phyloP scores from a whole-genome alignment of 352 stramenopile species.

The Phytophthora foliorum region DNA sequence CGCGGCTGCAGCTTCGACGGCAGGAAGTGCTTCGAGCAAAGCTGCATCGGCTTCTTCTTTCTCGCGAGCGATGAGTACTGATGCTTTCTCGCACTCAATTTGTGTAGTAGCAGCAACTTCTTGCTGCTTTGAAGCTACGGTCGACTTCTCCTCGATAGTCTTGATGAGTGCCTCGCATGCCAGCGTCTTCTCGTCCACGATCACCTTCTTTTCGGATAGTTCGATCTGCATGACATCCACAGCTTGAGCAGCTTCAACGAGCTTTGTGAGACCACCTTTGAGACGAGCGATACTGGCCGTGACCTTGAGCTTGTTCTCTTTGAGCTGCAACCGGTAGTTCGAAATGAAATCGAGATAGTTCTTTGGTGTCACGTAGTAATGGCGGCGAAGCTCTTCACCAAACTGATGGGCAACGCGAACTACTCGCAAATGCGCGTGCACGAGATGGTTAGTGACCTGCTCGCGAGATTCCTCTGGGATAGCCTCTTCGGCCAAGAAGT shows the following conservation, averaged over 20 bases:
- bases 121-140: slow-evolving; percentile 93
- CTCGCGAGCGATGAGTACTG: slow-evolving; percentile 91
- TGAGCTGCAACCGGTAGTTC: slow-evolving; percentile 94
- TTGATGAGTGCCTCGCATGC: slow-evolving; percentile 95
- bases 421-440: slow-evolving; percentile 93
- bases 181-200: slow-evolving; percentile 96
- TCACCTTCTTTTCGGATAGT: slow-evolving; percentile 95
- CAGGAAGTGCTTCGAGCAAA: slow-evolving; percentile 93
- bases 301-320: slow-evolving; percentile 92
- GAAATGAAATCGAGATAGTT: slow-evolving; percentile 97
- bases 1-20: slow-evolving; percentile 93
- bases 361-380: slow-evolving; percentile 98
- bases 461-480: slow-evolving; percentile 89
- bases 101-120: slow-evolving; percentile 92
- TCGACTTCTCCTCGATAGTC: slow-evolving; percentile 95
- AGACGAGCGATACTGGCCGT: slow-evolving; percentile 92
- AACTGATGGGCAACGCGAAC: slow-evolving; percentile 93
- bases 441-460: slow-evolving; percentile 90
- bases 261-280: slow-evolving; percentile 93
- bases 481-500: slow-evolving; percentile 94
- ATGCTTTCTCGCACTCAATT: slow-evolving; percentile 91
- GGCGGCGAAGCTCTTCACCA: slow-evolving; percentile 89
- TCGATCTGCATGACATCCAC: slow-evolving; percentile 96
- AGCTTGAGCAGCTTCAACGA: slow-evolving; percentile 93
- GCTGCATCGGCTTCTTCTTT: slow-evolving; percentile 95